Percentiles rank a stretch among this genome's conserved stretches.
Evolutionary conservation across 306 rosid species (phyloP).

Genomic region (Astragalus glycyphyllos): DNA sequence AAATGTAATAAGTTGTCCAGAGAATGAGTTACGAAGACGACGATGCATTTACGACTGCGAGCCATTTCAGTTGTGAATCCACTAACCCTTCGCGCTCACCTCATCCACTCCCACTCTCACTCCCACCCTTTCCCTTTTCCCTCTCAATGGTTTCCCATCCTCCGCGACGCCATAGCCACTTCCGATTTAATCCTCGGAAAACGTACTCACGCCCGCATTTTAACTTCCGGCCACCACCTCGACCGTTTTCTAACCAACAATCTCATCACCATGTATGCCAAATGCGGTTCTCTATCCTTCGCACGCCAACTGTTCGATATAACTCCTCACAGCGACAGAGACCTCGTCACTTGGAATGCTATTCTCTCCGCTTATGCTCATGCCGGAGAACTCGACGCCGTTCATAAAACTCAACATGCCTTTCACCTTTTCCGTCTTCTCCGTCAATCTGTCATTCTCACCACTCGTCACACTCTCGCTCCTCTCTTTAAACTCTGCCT

Average conservation of each 20-base stretch:
- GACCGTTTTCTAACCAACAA: slow-evolving; percentile 71
- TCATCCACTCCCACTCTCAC: neutral
- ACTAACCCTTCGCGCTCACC: neutral
- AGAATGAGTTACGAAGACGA: slow-evolving; percentile 38
- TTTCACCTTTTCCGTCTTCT: slow-evolving; percentile 63
- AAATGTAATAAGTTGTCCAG: neutral
- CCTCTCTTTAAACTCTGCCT: slow-evolving; percentile 72
- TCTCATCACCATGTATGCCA: slow-evolving; percentile 72
- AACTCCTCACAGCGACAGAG: slow-evolving; percentile 52
- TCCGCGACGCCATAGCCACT: slow-evolving; percentile 64
- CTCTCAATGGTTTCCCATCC: slow-evolving; percentile 65
- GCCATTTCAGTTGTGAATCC: slow-evolving; percentile 32
- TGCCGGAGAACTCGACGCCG: slow-evolving; percentile 38
- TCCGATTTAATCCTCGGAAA: slow-evolving; percentile 66
- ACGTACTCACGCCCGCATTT: slow-evolving; percentile 60
- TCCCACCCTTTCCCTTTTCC: slow-evolving; percentile 14
- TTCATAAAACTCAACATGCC: slow-evolving; percentile 48
- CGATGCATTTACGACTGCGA: slow-evolving; percentile 51
- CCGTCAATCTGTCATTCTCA: slow-evolving; percentile 51
- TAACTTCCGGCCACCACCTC: slow-evolving; percentile 51
- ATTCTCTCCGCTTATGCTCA: slow-evolving; percentile 69
- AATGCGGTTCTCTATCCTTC: slow-evolving; percentile 61
- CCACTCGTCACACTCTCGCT: slow-evolving; percentile 68
- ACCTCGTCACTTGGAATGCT: slow-evolving; percentile 86
- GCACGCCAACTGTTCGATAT: slow-evolving; percentile 78